These are phyloP conservation scores for Solanum hybrid DNA, from an alignment of 305 asterid species.

Conservation along the genomic window DNA sequence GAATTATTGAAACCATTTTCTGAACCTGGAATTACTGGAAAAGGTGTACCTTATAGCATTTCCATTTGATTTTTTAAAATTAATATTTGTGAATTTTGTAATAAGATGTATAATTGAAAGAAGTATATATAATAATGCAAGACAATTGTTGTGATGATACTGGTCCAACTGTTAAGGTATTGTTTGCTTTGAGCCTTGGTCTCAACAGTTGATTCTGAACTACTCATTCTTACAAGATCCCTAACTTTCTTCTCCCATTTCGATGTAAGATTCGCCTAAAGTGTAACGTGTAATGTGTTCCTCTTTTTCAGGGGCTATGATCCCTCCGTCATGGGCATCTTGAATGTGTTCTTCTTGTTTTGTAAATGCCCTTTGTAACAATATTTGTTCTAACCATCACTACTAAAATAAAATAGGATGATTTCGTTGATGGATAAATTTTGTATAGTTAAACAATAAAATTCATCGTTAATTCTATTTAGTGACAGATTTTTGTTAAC, in stretches of 20 bases:
- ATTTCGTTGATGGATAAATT: neutral
- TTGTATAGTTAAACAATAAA: neutral
- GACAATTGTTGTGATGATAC: neutral
- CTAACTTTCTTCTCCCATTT: neutral
- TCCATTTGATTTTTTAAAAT: constrained; percentile 33
- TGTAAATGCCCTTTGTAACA: neutral
- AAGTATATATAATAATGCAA: neutral
- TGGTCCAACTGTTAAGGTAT: neutral
- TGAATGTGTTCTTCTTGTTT: neutral
- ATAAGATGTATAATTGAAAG: neutral
- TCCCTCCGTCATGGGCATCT: neutral
- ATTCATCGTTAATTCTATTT: neutral
- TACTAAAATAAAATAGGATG: neutral
- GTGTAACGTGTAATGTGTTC: neutral
- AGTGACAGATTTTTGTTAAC: neutral
- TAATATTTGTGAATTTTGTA: neutral
- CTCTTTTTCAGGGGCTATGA: neutral
- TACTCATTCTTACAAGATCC: neutral
- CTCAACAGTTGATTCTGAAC: neutral
- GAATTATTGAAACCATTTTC: constrained; percentile 57
- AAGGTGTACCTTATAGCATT: constrained; percentile 72
- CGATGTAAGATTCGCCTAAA: neutral
- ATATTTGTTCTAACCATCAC: neutral
- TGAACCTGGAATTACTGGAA: constrained; percentile 53
- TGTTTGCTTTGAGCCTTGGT: neutral